Evolutionary conservation across 2,329 filamentous ascomycete species (phyloP).

Genomic region (Trichoderma brevicompactum): DNA sequence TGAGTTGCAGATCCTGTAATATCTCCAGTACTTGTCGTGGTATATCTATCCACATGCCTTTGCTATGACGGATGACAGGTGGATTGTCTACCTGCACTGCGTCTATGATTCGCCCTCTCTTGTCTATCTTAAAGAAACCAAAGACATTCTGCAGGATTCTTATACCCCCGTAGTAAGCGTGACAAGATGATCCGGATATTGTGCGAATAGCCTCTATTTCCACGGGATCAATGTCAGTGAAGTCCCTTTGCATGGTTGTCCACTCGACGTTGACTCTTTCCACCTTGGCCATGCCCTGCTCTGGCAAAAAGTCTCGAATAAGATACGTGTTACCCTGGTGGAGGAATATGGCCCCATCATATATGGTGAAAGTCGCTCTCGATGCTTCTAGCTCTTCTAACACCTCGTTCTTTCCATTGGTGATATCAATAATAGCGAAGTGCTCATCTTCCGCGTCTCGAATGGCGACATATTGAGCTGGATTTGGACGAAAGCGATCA

Average conservation of each 20-base stretch:
- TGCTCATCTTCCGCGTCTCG: constrained; percentile 87
- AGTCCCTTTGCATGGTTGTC: constrained; percentile 92
- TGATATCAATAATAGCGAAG: constrained; percentile 90
- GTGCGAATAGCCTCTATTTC: constrained; percentile 86
- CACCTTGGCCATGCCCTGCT: constrained; percentile 82
- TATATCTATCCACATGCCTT: constrained; percentile 95
- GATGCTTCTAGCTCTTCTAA: constrained; percentile 96
- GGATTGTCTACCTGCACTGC: constrained; percentile 93
- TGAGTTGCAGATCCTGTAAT: constrained; percentile 70
- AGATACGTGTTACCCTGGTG: constrained; percentile 95
- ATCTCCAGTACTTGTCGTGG: constrained; percentile 80
- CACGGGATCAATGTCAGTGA: constrained; percentile 89
- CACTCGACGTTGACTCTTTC: constrained; percentile 90
- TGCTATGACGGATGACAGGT: constrained; percentile 80
- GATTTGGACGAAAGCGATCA: constrained; percentile 82
- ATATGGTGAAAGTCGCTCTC: constrained; percentile 92
- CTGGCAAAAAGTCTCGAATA: constrained; percentile 84
- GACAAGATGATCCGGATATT: constrained; percentile 64
- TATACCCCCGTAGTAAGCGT: constrained; percentile 85
- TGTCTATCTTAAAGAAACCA: constrained; percentile 97
- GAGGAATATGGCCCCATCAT: constrained; percentile 95
- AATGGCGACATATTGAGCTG: constrained; percentile 82
- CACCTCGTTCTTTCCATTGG: constrained; percentile 78
- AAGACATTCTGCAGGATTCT: constrained; percentile 88
- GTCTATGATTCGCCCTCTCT: constrained; percentile 81